Evolutionary conservation across 2,329 filamentous ascomycete genomes (phyloP).

Genomic region (Ophiocordyceps camponoti-floridani): DNA sequence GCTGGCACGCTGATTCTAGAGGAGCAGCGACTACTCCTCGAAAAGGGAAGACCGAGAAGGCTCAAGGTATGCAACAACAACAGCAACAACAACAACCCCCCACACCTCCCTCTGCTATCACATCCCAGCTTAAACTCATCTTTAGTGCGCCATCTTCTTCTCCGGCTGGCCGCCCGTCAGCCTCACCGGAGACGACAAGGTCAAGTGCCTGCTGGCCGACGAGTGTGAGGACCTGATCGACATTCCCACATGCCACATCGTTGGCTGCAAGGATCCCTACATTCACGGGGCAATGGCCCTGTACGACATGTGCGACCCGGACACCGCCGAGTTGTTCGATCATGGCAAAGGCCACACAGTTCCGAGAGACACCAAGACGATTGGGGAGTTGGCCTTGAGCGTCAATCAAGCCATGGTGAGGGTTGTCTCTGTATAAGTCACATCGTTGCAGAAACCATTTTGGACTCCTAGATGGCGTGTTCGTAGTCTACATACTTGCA

Average conservation of each 20-base stretch:
- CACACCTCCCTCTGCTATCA: not conserved
- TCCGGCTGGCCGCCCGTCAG: conserved; percentile 35
- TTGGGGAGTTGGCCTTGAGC: conserved; percentile 21
- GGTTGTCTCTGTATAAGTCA: not conserved
- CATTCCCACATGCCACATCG: conserved; percentile 32
- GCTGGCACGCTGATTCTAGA: conserved; percentile 34
- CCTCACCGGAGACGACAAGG: conserved; percentile 14
- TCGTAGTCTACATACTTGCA: too few species aligned
- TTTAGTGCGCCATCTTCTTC: conserved; percentile 29
- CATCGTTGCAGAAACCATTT: not conserved
- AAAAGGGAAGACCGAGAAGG: conserved; percentile 13
- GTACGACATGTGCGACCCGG: conserved; percentile 42
- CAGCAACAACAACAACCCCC: too few species aligned
- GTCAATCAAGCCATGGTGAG: not conserved
- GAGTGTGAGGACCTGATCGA: conserved; percentile 29
- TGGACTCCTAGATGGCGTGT: too few species aligned
- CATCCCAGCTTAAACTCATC: not conserved
- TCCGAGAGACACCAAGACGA: conserved; percentile 30
- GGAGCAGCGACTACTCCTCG: conserved; percentile 20
- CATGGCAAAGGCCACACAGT: conserved; percentile 47
- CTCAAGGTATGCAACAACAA: conserved; percentile 17
- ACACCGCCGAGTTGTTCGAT: conserved; percentile 42
- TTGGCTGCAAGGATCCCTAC: conserved; percentile 40
- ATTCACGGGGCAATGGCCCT: conserved; percentile 41
- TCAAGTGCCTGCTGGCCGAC: conserved; percentile 28